These are phyloP conservation scores for Gillenia trifoliata DNA, from an alignment of 306 rosid species.

Conservation along the genomic window DNA sequence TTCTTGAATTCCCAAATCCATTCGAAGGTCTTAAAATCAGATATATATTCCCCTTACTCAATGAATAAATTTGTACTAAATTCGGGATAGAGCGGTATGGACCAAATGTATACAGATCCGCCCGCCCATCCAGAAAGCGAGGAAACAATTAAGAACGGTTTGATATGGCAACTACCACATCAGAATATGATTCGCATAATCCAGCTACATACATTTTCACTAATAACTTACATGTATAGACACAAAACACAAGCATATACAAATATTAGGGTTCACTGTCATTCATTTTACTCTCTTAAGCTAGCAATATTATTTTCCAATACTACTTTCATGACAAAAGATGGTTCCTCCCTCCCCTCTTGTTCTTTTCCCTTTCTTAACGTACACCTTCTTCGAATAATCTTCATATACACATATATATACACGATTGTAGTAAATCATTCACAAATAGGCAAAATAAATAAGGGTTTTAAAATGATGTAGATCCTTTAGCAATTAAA, in stretches of 20 bases:
- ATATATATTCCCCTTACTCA: background rate
- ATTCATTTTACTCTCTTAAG: background rate
- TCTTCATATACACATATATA: background rate
- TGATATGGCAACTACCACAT: background rate
- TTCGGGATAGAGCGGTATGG: background rate
- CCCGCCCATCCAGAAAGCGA: background rate
- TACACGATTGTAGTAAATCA: background rate
- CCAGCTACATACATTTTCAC: background rate
- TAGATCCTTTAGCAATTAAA: conserved; percentile 11
- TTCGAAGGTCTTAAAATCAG: background rate
- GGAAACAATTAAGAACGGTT: background rate
- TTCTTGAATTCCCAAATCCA: background rate
- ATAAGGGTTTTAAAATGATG: background rate
- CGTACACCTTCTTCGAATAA: background rate
- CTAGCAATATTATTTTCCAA: background rate
- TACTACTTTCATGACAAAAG: too few species aligned
- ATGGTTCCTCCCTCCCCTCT: background rate
- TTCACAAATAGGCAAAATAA: background rate
- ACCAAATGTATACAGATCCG: background rate
- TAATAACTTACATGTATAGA: background rate
- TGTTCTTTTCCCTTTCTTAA: background rate
- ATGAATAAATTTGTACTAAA: background rate
- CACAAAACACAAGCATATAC: background rate
- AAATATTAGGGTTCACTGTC: background rate
- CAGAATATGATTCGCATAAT: background rate